Evolutionary conservation across 2,329 filamentous ascomycete species (phyloP).

Genomic region (Leptographium wingfieldii): DNA sequence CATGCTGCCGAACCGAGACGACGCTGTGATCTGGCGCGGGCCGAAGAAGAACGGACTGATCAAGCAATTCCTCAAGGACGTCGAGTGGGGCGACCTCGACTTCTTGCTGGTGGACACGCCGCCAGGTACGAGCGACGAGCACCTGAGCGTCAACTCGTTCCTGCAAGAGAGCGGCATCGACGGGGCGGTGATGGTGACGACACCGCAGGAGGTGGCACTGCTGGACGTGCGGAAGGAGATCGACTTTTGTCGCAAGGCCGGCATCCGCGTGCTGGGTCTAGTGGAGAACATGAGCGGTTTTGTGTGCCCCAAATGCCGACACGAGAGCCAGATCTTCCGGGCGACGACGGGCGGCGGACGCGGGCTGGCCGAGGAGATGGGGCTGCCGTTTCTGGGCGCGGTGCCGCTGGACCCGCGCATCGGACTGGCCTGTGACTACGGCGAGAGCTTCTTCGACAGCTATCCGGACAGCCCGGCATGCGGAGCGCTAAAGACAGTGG

Average conservation of each 20-base stretch:
- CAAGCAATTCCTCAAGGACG: constrained; percentile 95
- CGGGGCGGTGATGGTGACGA: constrained; percentile 85
- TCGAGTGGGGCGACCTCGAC: constrained; percentile 93
- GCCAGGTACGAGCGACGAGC: constrained; percentile 89
- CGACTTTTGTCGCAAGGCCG: constrained; percentile 92
- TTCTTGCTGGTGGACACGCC: constrained; percentile 91
- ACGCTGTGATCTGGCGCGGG: constrained; percentile 93
- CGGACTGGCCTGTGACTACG: constrained; percentile 92
- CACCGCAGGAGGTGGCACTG: constrained; percentile 84
- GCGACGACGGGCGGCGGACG: constrained; percentile 81
- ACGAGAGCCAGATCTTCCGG: constrained; percentile 74
- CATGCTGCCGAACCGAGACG: constrained; percentile 87
- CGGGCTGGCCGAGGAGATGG: constrained; percentile 71
- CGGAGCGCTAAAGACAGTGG: constrained; percentile 66
- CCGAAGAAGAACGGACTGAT: constrained; percentile 98
- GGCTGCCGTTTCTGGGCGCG: constrained; percentile 75
- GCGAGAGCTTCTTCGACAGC: constrained; percentile 91
- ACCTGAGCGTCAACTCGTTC: constrained; percentile 84
- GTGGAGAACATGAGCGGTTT: constrained; percentile 99
- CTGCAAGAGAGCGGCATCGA: constrained; percentile 86
- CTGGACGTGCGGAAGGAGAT: constrained; percentile 95
- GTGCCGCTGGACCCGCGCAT: constrained; percentile 90
- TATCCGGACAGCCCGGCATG: constrained; percentile 91
- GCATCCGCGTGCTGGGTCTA: constrained; percentile 74
- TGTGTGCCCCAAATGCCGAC: constrained; percentile 83